These are phyloP conservation scores for Fusarium verrucosum DNA, from an alignment of 2,329 filamentous ascomycete species.

Conservation along the genomic window DNA sequence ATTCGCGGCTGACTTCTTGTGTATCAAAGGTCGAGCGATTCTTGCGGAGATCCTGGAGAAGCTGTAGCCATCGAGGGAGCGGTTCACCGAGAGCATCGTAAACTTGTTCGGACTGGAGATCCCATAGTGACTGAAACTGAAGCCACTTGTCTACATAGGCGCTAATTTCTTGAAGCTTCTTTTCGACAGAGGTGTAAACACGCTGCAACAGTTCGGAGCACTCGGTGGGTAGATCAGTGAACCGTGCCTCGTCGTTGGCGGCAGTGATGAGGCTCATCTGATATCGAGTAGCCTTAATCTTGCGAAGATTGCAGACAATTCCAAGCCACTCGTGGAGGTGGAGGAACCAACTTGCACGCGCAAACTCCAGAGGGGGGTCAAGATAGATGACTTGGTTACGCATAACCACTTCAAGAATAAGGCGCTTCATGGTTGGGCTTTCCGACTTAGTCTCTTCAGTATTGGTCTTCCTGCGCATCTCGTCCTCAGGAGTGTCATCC, in stretches of 20 bases:
- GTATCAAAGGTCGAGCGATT: slow-evolving; percentile 97
- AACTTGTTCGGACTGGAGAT: slow-evolving; percentile 94
- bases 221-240: slow-evolving; percentile 83
- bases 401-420: slow-evolving; percentile 95
- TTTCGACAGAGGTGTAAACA: slow-evolving; percentile 85
- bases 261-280: slow-evolving; percentile 82
- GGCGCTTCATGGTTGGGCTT: slow-evolving; percentile 72
- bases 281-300: slow-evolving; percentile 94
- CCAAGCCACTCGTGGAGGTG: slow-evolving; percentile 95
- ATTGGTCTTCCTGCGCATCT: slow-evolving; percentile 60
- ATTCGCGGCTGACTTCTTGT: slow-evolving; percentile 89
- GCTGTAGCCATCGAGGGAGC: slow-evolving; percentile 89
- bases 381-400: slow-evolving; percentile 97
- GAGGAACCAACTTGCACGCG: slow-evolving; percentile 90
- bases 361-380: slow-evolving; percentile 90
- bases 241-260: slow-evolving; percentile 73
- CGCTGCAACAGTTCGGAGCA: slow-evolving; percentile 82
- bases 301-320: slow-evolving; percentile 88
- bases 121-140: slow-evolving; percentile 98
- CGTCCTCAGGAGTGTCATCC: slow-evolving; percentile 64
- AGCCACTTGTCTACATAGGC: slow-evolving; percentile 97
- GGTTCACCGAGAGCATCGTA: slow-evolving; percentile 93
- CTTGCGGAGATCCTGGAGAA: slow-evolving; percentile 97
- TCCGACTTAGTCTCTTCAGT: slow-evolving; percentile 60
- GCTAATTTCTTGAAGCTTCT: slow-evolving; percentile 80